Evolutionary conservation across 371 early-diverging fungal species (phyloP).

Genomic region (Encephalitozoon cuniculi): DNA sequence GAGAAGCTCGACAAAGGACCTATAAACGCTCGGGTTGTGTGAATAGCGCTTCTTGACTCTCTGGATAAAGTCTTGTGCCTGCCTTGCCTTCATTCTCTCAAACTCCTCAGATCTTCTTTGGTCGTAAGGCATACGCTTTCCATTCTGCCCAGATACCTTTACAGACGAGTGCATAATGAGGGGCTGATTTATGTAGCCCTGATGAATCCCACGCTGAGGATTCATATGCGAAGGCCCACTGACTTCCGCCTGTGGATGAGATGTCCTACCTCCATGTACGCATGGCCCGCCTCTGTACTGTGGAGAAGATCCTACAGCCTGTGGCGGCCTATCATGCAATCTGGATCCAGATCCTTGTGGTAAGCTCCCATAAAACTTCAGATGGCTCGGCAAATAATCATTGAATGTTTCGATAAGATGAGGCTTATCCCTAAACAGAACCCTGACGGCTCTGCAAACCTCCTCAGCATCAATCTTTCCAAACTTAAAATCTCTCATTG

Average conservation of each 20-base stretch:
- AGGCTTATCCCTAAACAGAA: conserved; percentile 80
- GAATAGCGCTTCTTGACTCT: conserved; percentile 56
- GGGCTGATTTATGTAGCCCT: neutral
- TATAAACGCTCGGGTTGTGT: conserved; percentile 51
- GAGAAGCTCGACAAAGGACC: conserved; percentile 54
- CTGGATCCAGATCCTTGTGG: neutral
- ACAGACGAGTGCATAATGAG: neutral
- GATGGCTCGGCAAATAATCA: conserved; percentile 77
- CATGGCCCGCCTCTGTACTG: neutral
- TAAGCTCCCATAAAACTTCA: conserved; percentile 4
- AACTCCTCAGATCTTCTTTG: neutral
- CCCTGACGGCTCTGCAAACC: conserved; percentile 87
- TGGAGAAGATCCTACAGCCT: neutral
- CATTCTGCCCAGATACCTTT: neutral
- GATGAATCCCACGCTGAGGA: neutral
- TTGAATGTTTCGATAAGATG: conserved; percentile 88
- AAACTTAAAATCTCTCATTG: conserved; percentile 98
- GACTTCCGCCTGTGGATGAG: neutral
- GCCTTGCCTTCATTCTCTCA: conserved; percentile 31
- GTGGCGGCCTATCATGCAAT: neutral
- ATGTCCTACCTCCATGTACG: neutral
- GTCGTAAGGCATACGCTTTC: neutral
- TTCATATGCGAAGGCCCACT: neutral
- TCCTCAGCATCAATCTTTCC: conserved; percentile 90
- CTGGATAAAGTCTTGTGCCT: conserved; percentile 56